Evolutionary conservation across 2,329 filamentous ascomycete genomes (phyloP).

Genomic region (Talaromyces pinophilus): DNA sequence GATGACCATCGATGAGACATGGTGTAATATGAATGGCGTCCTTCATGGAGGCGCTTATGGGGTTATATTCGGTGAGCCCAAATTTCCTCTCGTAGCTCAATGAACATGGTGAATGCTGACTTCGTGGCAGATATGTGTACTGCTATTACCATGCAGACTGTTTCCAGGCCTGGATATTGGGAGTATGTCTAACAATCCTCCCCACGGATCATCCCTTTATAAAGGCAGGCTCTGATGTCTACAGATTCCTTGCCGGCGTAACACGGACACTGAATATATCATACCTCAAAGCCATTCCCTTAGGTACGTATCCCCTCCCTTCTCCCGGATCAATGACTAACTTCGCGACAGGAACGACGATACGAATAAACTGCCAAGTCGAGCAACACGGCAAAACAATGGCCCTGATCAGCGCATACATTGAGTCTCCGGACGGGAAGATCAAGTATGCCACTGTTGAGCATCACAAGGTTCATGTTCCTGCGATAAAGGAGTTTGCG

Average conservation of each 20-base stretch:
- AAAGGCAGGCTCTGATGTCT: not conserved
- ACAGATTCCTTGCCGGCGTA: slow-evolving; percentile 53
- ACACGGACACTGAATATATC: slow-evolving; percentile 54
- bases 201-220: not conserved
- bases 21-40: slow-evolving; percentile 32
- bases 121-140: slow-evolving; percentile 53
- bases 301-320: slow-evolving; percentile 34
- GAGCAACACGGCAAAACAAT: slow-evolving; percentile 53
- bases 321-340: not conserved
- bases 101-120: not conserved
- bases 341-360: slow-evolving; percentile 37
- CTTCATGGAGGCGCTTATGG: slow-evolving; percentile 60
- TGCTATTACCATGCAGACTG: slow-evolving; percentile 52
- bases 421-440: slow-evolving; percentile 53
- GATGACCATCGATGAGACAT: slow-evolving; percentile 28
- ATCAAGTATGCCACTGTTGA: slow-evolving; percentile 53
- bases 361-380: slow-evolving; percentile 48
- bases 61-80: slow-evolving; percentile 76
- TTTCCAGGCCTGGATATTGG: slow-evolving; percentile 54
- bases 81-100: not conserved
- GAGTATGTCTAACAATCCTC: slow-evolving; percentile 37
- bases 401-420: slow-evolving; percentile 54
- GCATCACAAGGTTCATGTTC: slow-evolving; percentile 55
- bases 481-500: slow-evolving; percentile 44
- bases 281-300: slow-evolving; percentile 53